Evolutionary conservation across 2,329 filamentous ascomycete species (phyloP).

Genomic region (Biscogniauxia mediterranea): DNA sequence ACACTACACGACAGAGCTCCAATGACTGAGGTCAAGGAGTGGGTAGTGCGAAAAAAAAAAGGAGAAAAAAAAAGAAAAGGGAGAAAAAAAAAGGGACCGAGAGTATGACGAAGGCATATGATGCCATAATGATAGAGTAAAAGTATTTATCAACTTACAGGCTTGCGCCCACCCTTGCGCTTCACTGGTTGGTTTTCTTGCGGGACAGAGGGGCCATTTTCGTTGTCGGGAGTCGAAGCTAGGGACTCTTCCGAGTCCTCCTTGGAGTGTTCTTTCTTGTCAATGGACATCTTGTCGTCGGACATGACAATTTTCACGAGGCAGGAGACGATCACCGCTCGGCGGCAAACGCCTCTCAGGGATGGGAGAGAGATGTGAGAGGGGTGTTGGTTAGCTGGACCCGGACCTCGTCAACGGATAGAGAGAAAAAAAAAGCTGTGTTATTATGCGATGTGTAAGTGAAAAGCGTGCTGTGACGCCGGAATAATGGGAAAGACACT

Average conservation of each 20-base stretch:
- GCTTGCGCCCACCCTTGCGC: conserved; percentile 95
- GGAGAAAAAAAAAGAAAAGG: neutral
- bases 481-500: conserved; percentile 1
- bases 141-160: conserved; percentile 57
- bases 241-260: conserved; percentile 62
- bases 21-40: neutral
- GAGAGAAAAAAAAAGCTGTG: too few relatives aligned
- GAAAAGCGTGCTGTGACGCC: neutral
- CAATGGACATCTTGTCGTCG: conserved; percentile 63
- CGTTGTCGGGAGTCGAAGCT: conserved; percentile 59
- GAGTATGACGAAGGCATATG: neutral
- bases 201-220: conserved; percentile 40
- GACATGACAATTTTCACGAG: conserved; percentile 52
- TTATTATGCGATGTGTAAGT: neutral
- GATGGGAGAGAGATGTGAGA: conserved; percentile 10
- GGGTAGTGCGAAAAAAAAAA: conserved; percentile 1
- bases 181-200: conserved; percentile 71
- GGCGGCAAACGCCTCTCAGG: conserved; percentile 40
- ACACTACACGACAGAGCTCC: neutral
- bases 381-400: conserved; percentile 13
- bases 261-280: conserved; percentile 55
- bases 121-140: conserved; percentile 4
- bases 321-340: conserved; percentile 40
- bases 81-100: conserved; percentile 7
- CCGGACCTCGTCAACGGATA: conserved; percentile 7